A percentile compares a stretch with the other conserved stretches of the same genome.
Conservation (phyloP, 108 stramenopile genomes). For the Nitzschia sp. region DNA sequence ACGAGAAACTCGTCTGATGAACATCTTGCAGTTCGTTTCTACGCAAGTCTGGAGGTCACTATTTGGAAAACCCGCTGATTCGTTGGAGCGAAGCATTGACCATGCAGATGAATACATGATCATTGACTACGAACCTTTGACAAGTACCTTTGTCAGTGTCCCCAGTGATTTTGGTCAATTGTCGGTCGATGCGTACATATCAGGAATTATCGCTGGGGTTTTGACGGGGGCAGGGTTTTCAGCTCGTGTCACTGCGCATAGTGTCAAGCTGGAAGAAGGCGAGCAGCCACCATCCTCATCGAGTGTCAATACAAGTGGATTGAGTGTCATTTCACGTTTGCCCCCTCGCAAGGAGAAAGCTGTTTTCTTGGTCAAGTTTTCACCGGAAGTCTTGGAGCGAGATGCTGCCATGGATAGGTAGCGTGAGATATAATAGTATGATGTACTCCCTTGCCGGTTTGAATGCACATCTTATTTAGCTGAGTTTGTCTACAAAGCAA, state of each 20-base stretch:
- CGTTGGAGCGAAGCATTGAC: constrained; percentile 90
- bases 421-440: too few species aligned
- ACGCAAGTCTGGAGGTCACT: constrained; percentile 91
- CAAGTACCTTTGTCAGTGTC: constrained; percentile 83
- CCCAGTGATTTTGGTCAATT: constrained; percentile 84
- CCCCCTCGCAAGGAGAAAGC: constrained; percentile 84
- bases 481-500: background rate
- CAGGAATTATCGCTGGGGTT: constrained; percentile 88
- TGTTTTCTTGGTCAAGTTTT: constrained; percentile 92
- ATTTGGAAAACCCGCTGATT: constrained; percentile 93
- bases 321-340: constrained; percentile 17
- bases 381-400: constrained; percentile 72
- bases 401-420: constrained; percentile 73
- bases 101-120: constrained; percentile 97
- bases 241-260: constrained; percentile 84
- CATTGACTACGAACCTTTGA: constrained; percentile 87
- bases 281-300: constrained; percentile 6
- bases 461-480: too few species aligned
- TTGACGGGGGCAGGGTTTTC: constrained; percentile 84
- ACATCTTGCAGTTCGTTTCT: constrained; percentile 89
- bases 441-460: too few species aligned
- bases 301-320: constrained; percentile 2
- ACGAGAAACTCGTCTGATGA: constrained; percentile 83
- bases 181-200: constrained; percentile 89
- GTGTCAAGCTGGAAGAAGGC: constrained; percentile 68